These are phyloP conservation scores for Teratosphaeriaceae sp. DNA, from an alignment of 2,329 filamentous ascomycete species.

Conservation along the genomic window DNA sequence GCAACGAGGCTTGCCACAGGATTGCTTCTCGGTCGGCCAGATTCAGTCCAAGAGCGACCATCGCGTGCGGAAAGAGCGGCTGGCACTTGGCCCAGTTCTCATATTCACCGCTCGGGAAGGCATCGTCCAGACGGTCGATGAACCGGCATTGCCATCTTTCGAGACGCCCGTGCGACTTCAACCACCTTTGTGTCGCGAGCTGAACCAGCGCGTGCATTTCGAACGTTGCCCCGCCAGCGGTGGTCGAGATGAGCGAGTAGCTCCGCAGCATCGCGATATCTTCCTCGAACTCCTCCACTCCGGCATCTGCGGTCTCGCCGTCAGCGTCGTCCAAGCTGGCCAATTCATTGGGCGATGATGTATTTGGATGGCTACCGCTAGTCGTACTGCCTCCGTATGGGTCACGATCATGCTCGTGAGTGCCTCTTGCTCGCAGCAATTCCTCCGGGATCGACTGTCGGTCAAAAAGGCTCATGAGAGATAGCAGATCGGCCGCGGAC, in stretches of 20 bases:
- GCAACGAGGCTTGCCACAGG: constrained; percentile 4
- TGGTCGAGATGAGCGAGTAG: constrained; percentile 32
- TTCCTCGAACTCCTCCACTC: constrained; percentile 22
- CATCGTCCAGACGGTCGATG: neutral
- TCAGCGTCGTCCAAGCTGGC: neutral
- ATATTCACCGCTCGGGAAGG: constrained; percentile 4
- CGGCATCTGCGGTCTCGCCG: neutral
- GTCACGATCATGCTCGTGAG: too few relatives aligned
- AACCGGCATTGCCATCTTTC: constrained; percentile 25
- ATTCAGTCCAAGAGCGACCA: constrained; percentile 10
- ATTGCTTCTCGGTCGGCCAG: neutral
- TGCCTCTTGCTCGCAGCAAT: neutral
- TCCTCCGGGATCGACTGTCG: neutral
- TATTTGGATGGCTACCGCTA: too few relatives aligned
- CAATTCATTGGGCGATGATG: neutral
- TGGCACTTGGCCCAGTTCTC: constrained; percentile 18
- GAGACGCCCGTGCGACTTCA: constrained; percentile 11
- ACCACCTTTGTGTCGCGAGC: constrained; percentile 26
- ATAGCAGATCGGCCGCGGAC: constrained; percentile 37
- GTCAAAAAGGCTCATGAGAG: constrained; percentile 24
- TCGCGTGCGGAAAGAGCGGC: constrained; percentile 27
- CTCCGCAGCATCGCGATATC: constrained; percentile 31
- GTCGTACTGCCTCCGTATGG: neutral
- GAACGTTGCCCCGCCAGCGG: constrained; percentile 20
- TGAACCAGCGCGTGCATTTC: constrained; percentile 42